Conservation (phyloP, 2,329 filamentous ascomycete species). For the Hypoxylon sp. region DNA sequence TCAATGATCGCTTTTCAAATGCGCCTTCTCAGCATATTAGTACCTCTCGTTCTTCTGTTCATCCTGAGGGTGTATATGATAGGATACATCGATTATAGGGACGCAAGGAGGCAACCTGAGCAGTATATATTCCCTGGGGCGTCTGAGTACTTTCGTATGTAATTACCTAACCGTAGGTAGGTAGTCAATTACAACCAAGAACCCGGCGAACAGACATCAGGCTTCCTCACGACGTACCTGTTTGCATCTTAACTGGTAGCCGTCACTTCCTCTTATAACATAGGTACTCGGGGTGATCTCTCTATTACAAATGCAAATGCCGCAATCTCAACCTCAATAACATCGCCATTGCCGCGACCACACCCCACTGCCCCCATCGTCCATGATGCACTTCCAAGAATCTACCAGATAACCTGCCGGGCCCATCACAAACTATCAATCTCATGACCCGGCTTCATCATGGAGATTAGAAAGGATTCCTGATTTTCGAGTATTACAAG, state of each 20-base stretch:
- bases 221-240: not conserved
- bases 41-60: constrained; percentile 37
- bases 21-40: constrained; percentile 38
- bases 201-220: not conserved
- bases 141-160: not conserved
- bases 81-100: constrained; percentile 15
- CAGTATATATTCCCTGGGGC: not conserved
- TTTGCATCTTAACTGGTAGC: not conserved
- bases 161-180: not conserved
- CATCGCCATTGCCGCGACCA: not conserved
- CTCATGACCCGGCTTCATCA: too few relatives aligned
- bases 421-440: too few relatives aligned
- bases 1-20: constrained; percentile 39
- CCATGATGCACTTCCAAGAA: too few relatives aligned
- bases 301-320: not conserved
- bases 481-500: too few relatives aligned
- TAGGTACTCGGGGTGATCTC: not conserved
- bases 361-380: too few relatives aligned
- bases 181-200: not conserved
- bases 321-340: not conserved
- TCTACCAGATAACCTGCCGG: too few relatives aligned
- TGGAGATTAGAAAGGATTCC: too few relatives aligned
- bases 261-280: not conserved
- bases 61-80: constrained; percentile 32
- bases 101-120: not conserved